Conservation (phyloP, 495 filamentous ascomycete species). For the Glarea lozoyensis region DNA sequence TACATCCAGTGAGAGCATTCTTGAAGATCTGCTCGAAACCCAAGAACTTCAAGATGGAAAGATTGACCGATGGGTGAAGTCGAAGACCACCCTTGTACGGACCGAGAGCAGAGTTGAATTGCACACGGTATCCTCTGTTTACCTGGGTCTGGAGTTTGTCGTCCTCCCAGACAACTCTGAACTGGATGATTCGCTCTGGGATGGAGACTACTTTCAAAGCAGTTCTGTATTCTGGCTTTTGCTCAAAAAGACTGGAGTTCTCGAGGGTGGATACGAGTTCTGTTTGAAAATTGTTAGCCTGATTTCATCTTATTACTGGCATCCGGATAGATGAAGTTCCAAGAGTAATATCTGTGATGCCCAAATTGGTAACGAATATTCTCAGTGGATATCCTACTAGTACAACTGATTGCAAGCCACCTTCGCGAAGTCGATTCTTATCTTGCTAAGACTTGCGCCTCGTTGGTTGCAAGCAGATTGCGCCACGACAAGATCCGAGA, state of each 20-base stretch:
- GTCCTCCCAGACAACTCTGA: constrained; percentile 94
- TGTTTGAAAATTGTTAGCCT: constrained; percentile 25
- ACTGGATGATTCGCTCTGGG: constrained; percentile 94
- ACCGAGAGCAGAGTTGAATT: constrained; percentile 97
- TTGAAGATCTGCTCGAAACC: constrained; percentile 99
- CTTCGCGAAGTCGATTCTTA: too few species aligned
- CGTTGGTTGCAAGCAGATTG: too few species aligned
- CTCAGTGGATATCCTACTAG: too few species aligned
- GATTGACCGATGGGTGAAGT: constrained; percentile 94
- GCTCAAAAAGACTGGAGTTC: constrained; percentile 84
- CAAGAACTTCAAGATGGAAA: constrained; percentile 96
- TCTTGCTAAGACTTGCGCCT: too few species aligned
- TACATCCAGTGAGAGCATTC: constrained; percentile 95
- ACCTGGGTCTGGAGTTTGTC: constrained; percentile 84
- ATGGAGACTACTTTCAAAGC: constrained; percentile 82
- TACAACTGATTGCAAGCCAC: too few species aligned
- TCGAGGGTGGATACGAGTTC: constrained; percentile 93
- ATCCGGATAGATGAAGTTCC: too few species aligned
- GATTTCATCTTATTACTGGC: too few species aligned
- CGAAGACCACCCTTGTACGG: constrained; percentile 97
- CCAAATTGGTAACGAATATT: too few species aligned
- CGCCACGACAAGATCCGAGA: too few species aligned
- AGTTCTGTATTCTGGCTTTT: constrained; percentile 87
- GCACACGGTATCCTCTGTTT: constrained; percentile 94
- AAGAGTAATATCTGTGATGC: too few species aligned